A percentile compares a stretch with the other conserved stretches of the same genome.
Evolutionary conservation across 2,329 filamentous ascomycete species (phyloP).

Genomic region (Monosporascus sp.): DNA sequence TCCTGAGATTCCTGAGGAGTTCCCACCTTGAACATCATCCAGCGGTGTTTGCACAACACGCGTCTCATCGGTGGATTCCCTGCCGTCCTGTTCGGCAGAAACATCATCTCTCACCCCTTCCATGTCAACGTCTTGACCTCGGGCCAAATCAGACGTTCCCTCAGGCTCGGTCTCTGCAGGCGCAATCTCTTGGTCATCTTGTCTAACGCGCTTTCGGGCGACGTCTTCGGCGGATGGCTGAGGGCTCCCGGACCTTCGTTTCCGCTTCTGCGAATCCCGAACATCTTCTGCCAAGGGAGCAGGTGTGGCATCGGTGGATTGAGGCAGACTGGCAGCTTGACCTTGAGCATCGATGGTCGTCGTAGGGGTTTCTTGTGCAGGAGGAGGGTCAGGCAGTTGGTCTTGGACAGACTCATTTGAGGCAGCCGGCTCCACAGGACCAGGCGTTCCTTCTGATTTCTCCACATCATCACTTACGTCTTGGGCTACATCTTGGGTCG

Average conservation of each 20-base stretch:
- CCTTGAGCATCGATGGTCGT: conserved; percentile 7
- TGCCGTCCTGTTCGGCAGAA: not conserved
- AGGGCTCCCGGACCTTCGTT: conserved; percentile 61
- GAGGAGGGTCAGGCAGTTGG: conserved; percentile 14
- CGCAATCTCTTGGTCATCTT: conserved; percentile 26
- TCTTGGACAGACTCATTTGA: conserved; percentile 1
- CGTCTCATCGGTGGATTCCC: not conserved
- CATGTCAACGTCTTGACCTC: conserved; percentile 12
- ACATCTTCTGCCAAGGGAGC: conserved; percentile 22
- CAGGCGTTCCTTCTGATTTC: not conserved
- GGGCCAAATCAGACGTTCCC: not conserved
- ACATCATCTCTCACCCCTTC: conserved; percentile 4
- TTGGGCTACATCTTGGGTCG: not conserved
- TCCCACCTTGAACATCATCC: not conserved
- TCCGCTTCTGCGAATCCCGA: conserved; percentile 59
- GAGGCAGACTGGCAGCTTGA: conserved; percentile 1
- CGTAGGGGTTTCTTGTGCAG: conserved; percentile 9
- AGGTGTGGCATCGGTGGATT: conserved; percentile 13
- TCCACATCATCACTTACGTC: not conserved
- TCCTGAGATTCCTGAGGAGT: not conserved
- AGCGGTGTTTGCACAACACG: not conserved
- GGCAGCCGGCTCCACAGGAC: not conserved
- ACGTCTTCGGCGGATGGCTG: conserved; percentile 49
- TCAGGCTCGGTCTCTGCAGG: not conserved
- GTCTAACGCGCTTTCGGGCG: conserved; percentile 50